Evolutionary conservation across 495 filamentous ascomycete species (phyloP).

Genomic region (Penicillium canariense): DNA sequence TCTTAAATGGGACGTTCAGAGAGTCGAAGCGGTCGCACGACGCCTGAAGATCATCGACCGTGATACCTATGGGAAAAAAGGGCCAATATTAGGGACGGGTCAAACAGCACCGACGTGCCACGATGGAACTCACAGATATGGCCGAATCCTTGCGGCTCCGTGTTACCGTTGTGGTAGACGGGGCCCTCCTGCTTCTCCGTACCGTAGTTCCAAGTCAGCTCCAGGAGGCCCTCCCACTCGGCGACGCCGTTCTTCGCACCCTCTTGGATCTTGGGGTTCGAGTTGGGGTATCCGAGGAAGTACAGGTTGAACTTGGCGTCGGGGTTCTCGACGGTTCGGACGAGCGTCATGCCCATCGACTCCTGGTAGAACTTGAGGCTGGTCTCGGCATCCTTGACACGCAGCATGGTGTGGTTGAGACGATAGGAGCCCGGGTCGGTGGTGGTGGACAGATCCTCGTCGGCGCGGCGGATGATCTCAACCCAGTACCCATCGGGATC

Average conservation of each 20-base stretch:
- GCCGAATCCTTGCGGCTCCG: constrained; percentile 88
- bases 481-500: constrained; percentile 97
- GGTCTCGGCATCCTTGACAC: constrained; percentile 83
- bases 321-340: constrained; percentile 67
- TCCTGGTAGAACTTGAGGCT: constrained; percentile 90
- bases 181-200: constrained; percentile 85
- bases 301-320: constrained; percentile 83
- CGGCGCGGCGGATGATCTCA: constrained; percentile 58
- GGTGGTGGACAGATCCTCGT: constrained; percentile 50
- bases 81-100: constrained; percentile 16
- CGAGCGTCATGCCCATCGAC: constrained; percentile 79
- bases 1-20: constrained; percentile 85
- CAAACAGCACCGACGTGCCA: constrained; percentile 60
- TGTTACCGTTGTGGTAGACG: constrained; percentile 90
- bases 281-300: constrained; percentile 74
- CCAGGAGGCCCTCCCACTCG: constrained; percentile 76
- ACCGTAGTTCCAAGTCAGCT: constrained; percentile 96
- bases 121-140: constrained; percentile 70
- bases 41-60: constrained; percentile 84
- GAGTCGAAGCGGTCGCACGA: constrained; percentile 84
- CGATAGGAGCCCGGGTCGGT: constrained; percentile 55
- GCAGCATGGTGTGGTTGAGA: constrained; percentile 79
- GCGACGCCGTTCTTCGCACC: constrained; percentile 56
- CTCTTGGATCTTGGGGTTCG: constrained; percentile 48
- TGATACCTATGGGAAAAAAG: constrained; percentile 52